Conservation (phyloP, 345 rosid species). For the Luvunga scandens region DNA sequence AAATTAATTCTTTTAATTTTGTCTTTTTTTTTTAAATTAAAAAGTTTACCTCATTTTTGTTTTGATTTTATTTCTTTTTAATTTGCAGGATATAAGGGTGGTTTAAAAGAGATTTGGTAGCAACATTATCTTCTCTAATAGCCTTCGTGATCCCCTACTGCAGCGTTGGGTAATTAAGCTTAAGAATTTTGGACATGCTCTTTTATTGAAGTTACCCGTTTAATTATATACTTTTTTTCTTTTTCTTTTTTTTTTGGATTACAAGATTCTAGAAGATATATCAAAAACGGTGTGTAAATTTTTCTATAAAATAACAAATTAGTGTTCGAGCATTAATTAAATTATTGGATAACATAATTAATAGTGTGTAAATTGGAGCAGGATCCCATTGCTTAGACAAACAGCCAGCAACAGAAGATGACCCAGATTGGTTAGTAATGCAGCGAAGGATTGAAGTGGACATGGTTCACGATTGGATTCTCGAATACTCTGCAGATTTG, state of each 20-base stretch:
- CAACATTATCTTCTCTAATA: conserved; percentile 32
- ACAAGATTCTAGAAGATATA: conserved; percentile 20
- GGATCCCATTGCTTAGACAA: conserved; percentile 29
- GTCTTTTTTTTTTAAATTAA: neutral
- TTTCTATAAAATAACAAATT: neutral
- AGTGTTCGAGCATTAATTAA: too few relatives aligned
- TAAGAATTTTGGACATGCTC: neutral
- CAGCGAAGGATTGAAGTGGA: conserved; percentile 13
- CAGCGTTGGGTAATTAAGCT: conserved; percentile 17
- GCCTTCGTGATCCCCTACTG: conserved; percentile 30
- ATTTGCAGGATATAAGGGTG: conserved; percentile 13
- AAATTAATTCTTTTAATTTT: neutral
- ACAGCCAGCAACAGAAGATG: neutral
- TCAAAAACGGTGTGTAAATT: neutral
- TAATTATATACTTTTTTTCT: neutral
- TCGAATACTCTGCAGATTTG: conserved; percentile 18
- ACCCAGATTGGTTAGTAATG: conserved; percentile 18
- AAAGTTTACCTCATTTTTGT: neutral
- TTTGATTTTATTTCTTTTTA: neutral
- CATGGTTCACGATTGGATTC: conserved; percentile 13
- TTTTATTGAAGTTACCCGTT: neutral
- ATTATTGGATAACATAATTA: too few relatives aligned
- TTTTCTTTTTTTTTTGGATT: neutral
- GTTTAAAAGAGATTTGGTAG: conserved; percentile 24
- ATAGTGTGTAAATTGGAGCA: neutral